Evolutionary conservation across 768 basidiomycete genomes (phyloP).

Genomic region (Termitomyces sp.): DNA sequence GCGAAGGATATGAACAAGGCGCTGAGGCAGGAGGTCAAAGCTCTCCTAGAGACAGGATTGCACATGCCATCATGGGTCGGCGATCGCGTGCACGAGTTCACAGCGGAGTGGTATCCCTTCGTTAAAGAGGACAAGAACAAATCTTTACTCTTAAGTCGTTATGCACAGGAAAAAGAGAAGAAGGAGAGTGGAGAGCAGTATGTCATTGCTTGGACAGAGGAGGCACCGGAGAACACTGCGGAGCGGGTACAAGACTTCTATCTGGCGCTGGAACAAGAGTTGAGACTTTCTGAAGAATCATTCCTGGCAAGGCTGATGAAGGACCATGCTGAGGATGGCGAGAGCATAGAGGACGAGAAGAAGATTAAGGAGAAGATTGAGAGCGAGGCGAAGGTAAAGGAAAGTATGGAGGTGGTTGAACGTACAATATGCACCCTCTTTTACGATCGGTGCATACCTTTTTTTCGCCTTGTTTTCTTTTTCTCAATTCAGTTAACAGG

Average conservation of each 20-base stretch:
- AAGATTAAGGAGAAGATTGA: conserved; percentile 29
- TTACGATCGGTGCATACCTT: conserved; percentile 70
- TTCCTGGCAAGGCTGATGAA: conserved; percentile 24
- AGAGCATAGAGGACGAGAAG: conserved; percentile 29
- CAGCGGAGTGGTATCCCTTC: conserved; percentile 55
- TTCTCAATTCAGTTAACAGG: conserved; percentile 31
- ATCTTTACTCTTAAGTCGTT: conserved; percentile 1
- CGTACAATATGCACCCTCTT: conserved; percentile 65
- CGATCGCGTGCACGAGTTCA: conserved; percentile 56
- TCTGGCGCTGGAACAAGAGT: conserved; percentile 57
- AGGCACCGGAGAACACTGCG: conserved; percentile 48
- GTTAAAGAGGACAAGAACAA: conserved; percentile 26
- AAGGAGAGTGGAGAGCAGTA: conserved; percentile 26
- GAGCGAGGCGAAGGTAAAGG: conserved; percentile 46
- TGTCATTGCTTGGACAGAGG: conserved; percentile 40
- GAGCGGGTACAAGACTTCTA: conserved; percentile 73
- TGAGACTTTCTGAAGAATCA: conserved; percentile 40
- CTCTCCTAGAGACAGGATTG: conserved; percentile 32
- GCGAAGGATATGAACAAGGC: conserved; percentile 50
- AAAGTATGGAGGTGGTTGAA: conserved; percentile 74
- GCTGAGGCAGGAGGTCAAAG: conserved; percentile 54
- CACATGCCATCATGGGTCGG: conserved; percentile 53
- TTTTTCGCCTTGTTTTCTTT: background rate
- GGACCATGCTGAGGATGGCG: conserved; percentile 25
- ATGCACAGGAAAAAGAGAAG: conserved; percentile 18